These are phyloP conservation scores for Leccinum solheimii DNA, from an alignment of 1,284 basidiomycete genomes.

Conservation along the genomic window DNA sequence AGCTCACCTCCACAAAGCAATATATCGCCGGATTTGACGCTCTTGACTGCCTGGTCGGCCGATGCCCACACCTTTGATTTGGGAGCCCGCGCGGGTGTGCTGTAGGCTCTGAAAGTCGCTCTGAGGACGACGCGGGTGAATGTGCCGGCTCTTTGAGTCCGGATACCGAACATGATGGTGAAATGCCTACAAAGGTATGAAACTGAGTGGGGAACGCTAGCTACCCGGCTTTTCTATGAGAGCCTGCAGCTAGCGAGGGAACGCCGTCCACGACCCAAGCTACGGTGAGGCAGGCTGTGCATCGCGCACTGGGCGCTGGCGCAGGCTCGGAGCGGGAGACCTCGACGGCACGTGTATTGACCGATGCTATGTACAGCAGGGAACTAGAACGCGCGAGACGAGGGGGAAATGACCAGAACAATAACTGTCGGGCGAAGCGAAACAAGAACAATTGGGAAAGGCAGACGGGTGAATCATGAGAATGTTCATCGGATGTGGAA, in stretches of 20 bases:
- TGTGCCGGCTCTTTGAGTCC: slow-evolving; percentile 16
- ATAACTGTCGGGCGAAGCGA: too few species aligned
- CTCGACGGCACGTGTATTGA: too few species aligned
- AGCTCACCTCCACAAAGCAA: slow-evolving; percentile 79
- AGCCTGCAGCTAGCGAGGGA: not conserved
- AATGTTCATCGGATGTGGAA: too few species aligned
- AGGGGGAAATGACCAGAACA: too few species aligned
- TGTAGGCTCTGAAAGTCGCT: slow-evolving; percentile 24
- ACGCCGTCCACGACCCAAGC: not conserved
- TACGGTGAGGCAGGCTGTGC: too few species aligned
- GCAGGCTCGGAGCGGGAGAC: too few species aligned
- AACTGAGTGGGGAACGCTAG: not conserved
- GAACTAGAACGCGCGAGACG: too few species aligned
- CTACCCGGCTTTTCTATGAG: slow-evolving; percentile 6
- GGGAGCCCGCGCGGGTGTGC: slow-evolving; percentile 23
- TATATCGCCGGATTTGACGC: slow-evolving; percentile 76
- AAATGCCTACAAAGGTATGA: not conserved
- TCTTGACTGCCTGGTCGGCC: slow-evolving; percentile 79
- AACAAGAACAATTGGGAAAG: too few species aligned
- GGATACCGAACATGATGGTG: slow-evolving; percentile 23
- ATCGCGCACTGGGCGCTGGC: too few species aligned
- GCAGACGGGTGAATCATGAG: too few species aligned
- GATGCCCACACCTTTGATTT: slow-evolving; percentile 80
- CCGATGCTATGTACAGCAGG: too few species aligned
- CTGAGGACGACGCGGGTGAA: slow-evolving; percentile 11